phyloP scores from a whole-genome alignment of 306 rosid species.

The Lotus japonicus region DNA sequence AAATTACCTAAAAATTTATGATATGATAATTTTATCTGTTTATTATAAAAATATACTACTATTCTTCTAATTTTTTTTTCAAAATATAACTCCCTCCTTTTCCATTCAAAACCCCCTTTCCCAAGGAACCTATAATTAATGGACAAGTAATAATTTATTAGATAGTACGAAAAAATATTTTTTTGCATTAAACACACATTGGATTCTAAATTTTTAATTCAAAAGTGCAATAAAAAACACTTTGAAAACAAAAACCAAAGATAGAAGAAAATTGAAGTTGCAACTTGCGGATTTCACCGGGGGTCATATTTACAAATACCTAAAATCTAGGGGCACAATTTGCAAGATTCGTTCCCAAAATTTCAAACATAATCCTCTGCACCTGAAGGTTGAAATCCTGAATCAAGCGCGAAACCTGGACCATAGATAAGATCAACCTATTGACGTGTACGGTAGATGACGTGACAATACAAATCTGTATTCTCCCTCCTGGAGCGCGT shows the following conservation, averaged over 20 bases:
- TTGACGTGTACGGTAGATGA: slow-evolving; percentile 24
- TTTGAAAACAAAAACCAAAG: neutral
- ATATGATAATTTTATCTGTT: too few relatives aligned
- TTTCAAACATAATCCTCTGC: slow-evolving; percentile 51
- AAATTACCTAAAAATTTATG: too few relatives aligned
- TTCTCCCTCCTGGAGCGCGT: slow-evolving; percentile 36
- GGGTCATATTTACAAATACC: neutral
- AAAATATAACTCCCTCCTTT: too few relatives aligned
- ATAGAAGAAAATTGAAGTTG: neutral
- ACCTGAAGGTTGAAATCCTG: neutral
- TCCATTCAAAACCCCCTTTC: too few relatives aligned
- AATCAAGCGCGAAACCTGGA: neutral
- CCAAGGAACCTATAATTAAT: too few relatives aligned
- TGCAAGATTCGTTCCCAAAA: neutral
- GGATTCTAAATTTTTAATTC: too few relatives aligned
- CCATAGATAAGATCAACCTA: neutral
- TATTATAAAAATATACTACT: too few relatives aligned
- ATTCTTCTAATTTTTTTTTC: too few relatives aligned
- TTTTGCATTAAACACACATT: too few relatives aligned
- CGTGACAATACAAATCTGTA: slow-evolving; percentile 10
- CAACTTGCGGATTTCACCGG: neutral
- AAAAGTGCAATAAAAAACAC: too few relatives aligned
- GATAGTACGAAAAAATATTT: too few relatives aligned
- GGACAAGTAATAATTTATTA: too few relatives aligned
- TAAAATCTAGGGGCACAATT: neutral